These are phyloP conservation scores for Bolboschoenoplectus hybrid DNA, from an alignment of 202 grass and related monocot genomes.

Conservation along the genomic window DNA sequence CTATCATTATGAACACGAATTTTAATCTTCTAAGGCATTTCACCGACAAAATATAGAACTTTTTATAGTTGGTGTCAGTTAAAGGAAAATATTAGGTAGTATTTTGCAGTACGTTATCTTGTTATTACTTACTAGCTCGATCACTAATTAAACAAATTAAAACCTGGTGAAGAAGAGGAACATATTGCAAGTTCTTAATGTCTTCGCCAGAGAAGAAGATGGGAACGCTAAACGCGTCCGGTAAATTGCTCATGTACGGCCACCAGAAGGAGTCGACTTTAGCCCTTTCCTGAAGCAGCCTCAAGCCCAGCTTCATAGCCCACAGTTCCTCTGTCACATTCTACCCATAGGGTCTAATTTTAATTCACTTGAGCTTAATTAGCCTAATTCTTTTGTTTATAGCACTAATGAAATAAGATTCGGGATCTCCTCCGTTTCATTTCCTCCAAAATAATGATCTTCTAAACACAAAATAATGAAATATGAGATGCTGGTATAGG, in stretches of 20 bases:
- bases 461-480: background rate
- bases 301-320: constrained; percentile 89
- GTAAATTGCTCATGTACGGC: constrained; percentile 87
- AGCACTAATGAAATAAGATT: background rate
- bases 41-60: background rate
- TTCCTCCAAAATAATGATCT: background rate
- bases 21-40: background rate
- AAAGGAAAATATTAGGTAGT: background rate
- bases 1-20: background rate
- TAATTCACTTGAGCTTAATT: constrained; percentile 44
- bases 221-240: constrained; percentile 66
- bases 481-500: constrained; percentile 18
- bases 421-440: constrained; percentile 13
- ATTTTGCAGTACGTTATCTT: background rate
- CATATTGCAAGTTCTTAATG: constrained; percentile 86
- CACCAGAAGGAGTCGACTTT: constrained; percentile 76
- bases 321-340: constrained; percentile 96
- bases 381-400: background rate
- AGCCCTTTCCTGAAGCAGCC: constrained; percentile 89
- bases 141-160: constrained; percentile 20
- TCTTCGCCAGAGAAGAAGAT: constrained; percentile 84
- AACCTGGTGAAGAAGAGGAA: constrained; percentile 86
- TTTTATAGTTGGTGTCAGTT: constrained; percentile 1
- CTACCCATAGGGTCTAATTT: constrained; percentile 57
- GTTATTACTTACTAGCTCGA: constrained; percentile 4